Evolutionary conservation across 2,329 filamentous ascomycete genomes (phyloP), one percentile per base, ranked within the genome.

Genomic region (Fusarium denticulatum): DNA sequence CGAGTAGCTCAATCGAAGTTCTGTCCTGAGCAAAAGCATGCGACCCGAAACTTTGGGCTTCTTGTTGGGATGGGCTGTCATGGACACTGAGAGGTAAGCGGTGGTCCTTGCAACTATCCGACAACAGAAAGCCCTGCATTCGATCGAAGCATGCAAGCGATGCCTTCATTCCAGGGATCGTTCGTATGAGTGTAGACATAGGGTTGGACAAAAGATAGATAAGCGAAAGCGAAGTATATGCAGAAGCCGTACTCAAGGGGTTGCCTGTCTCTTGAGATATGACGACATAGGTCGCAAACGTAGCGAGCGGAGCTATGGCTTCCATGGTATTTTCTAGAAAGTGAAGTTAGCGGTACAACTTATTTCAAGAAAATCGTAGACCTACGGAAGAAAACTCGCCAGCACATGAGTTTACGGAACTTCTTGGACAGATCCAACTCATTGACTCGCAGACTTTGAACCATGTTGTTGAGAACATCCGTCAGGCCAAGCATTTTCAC

Each of bases 221-320:
- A n/a, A 70, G 52, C 3, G 67, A 70, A 8, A 70, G 65, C 6
- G 67, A 69, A 16, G 59, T 69, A 28, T 70, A 70, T 11, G 67
- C 67, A 7, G 67, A 69, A 30, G 64, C 64, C 10, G 66, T 60
- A 32, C 57, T 49, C 37, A 70, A 40, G 13, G 67, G 67, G 11
- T 53, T 49, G n/a, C 65, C 67, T 5, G 67, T 64, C 26, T 24
- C 59, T 43, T 69, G 52, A 5, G 64, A 70, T 28, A 64, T 37
- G 22, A 70, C 46, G 16, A 70, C 60, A 56, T 69, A 70, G 7
- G 67, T 70, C 14, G 67, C 67, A 50, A 70, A 69, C 13, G 59
- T 70, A 20, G 67, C 59, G 14, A 70, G 36, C 1, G 67, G 67
- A 10, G 67, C 42, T 16, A 70, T 52, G 9, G 50, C 63, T 42